Conservation (phyloP, 2,329 filamentous ascomycete genomes). For the Hymenoscyphus linearis region DNA sequence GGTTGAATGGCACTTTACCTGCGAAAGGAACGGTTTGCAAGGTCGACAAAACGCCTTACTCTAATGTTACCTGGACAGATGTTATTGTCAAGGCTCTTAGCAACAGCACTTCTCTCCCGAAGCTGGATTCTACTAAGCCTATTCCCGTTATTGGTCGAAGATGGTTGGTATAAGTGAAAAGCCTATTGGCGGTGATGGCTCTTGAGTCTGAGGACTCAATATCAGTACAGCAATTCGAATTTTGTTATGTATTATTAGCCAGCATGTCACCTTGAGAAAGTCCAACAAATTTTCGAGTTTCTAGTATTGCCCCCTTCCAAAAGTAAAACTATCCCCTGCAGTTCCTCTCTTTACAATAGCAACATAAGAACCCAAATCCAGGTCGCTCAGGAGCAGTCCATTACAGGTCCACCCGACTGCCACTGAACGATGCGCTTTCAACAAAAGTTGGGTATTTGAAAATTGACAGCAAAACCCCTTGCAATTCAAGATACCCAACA, state of each 20-base stretch:
- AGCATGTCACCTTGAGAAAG: background rate
- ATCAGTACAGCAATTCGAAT: background rate
- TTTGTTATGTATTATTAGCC: background rate
- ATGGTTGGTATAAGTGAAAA: background rate
- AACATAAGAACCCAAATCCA: too few species aligned
- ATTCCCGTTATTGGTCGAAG: background rate
- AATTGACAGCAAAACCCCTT: too few species aligned
- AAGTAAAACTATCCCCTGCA: too few species aligned
- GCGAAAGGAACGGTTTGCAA: background rate
- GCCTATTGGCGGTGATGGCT: background rate
- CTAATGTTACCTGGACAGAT: constrained; percentile 1
- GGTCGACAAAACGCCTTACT: background rate
- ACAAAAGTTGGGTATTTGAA: too few species aligned
- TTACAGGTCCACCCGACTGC: too few species aligned
- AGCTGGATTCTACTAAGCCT: background rate
- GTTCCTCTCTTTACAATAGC: too few species aligned
- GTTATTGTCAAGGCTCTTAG: background rate
- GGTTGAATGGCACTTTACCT: background rate
- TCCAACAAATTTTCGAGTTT: too few species aligned
- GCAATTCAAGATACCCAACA: too few species aligned
- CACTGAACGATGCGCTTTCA: too few species aligned
- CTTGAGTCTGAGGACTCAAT: background rate
- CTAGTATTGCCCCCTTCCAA: too few species aligned
- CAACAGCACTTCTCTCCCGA: background rate
- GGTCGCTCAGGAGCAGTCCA: too few species aligned